A percentile compares a stretch with the other conserved stretches of the same genome.
Evolutionary conservation across 768 basidiomycete species (phyloP).

Genomic region (Serendipita sp.): DNA sequence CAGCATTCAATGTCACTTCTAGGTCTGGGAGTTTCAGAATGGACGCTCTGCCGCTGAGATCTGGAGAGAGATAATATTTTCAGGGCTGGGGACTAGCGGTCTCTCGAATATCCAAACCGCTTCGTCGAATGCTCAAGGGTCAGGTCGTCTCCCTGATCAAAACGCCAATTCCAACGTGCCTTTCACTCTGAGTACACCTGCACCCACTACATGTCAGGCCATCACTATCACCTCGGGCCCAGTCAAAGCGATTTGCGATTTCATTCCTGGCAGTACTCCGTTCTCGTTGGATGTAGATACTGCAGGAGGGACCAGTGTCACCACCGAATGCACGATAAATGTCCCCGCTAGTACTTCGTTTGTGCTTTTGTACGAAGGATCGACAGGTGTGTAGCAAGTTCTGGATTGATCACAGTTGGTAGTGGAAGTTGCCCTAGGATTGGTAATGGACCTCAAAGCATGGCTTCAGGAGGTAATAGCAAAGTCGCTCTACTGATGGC

Average conservation of each 20-base stretch:
- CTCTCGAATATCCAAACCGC: neutral
- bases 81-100: neutral
- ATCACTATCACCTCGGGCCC: neutral
- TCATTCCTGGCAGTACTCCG: neutral
- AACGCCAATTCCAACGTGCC: neutral
- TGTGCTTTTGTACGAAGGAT: neutral
- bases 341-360: neutral
- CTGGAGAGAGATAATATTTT: neutral
- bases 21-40: neutral
- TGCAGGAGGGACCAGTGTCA: neutral
- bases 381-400: neutral
- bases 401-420: neutral
- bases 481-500: too few relatives aligned
- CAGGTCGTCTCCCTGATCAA: neutral
- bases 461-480: too few relatives aligned
- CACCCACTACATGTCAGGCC: neutral
- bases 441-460: too few relatives aligned
- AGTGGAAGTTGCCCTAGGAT: too few relatives aligned
- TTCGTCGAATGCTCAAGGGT: neutral
- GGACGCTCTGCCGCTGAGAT: neutral
- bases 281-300: neutral
- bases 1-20: neutral
- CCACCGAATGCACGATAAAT: neutral
- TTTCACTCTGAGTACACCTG: neutral
- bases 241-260: neutral